Evolutionary conservation across 257 asterid genomes (phyloP), one percentile per base, ranked within the genome.

Genomic region (Penstemon newberryi): DNA sequence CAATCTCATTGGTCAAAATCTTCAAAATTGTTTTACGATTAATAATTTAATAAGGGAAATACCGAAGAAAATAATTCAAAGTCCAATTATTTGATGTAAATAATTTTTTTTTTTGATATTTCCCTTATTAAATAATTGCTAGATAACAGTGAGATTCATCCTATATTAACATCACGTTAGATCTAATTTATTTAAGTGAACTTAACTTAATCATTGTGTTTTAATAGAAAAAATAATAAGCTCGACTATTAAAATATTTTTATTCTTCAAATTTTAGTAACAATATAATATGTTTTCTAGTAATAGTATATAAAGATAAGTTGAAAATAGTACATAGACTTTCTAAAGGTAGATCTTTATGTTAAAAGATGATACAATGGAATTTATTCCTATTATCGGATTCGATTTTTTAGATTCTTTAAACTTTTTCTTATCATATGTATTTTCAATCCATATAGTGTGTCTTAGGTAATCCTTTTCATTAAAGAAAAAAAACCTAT

Each of bases 351-450:
- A 66, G 53, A 63, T 66, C 77, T 70, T 73, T 62, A 43, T 18
- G n/a, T 49, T 67, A 51, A 66, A 68, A 19, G 51, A 51, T 13
- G 63, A 65, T 45, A 61, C 44, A 65, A 15, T 67, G 60, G 83
- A 79, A 74, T 62, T 71, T 70, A 74, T 79, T 75, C 80, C 75
- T 72, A 43, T 70, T 71, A 79, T 74, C 83, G 18, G 63, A 25
- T 71, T 63, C 10, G 2, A 33, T 40, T 58, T 73, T 37, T 52
- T 42, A 51, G 70, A 73, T 73, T 70, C 74, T 63, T 66, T 55
- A 0, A 61, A 54, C 70, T 50, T 65, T 73, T 45, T 54, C n/a
- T 8, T 6, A 37, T n/a, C 50, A 46, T 39, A 15, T 8, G 11
- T 8, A 47, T 68, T 54, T 33, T 25, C 33, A 25, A 25, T 25